Evolutionary conservation across 2,329 filamentous ascomycete species (phyloP), one percentile per base, ranked within the genome.

Genomic region (Exutisphaerella laricina): DNA sequence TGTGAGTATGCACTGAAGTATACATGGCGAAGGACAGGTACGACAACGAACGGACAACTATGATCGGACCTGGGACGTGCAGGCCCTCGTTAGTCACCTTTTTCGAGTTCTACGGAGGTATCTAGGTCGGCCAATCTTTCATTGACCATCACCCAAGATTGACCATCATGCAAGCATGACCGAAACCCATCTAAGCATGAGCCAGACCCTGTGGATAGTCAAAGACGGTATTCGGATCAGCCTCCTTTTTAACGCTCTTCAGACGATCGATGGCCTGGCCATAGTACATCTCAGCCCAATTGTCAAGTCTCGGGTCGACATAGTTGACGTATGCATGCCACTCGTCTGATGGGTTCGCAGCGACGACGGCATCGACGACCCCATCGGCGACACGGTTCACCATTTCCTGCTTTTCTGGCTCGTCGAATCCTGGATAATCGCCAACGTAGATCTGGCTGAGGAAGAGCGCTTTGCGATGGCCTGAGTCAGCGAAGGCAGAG

Each of bases 321-420:
- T 51, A 51, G 21, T 51, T 51, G 14, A 51, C 46, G 17, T 51
- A 51, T 4, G 46, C 43, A 9, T 34, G 25, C 49, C 49, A 51
- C 3, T 32, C 41, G 14, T 23, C 36, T 8, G 14, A 9, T 8
- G 35, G 35, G 5, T 46, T 45, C 25, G 44, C 40, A 9, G 35
- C 37, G 30, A 34, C 18, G n/a, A 51, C 46, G 8, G 43, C 40
- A 5, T 26, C 17, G 16, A 31, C 42, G 12, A 51, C 38, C 3
- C 26, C 41, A 36, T 51, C 49, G 1, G 46, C 43, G 10, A 23
- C 43, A 5, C 33, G 12, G 14, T 49, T 41, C 10, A 46, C 23
- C 16, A 21, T 26, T 3, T 43, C 36, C 25, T 48, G 45, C 9
- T 33, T 36, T 5, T 36, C 21, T 6, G 31, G n/a, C 14, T 44